phyloP scores from a whole-genome alignment of 31 red algal species.

The Odonthalia washingtoniensis region DNA sequence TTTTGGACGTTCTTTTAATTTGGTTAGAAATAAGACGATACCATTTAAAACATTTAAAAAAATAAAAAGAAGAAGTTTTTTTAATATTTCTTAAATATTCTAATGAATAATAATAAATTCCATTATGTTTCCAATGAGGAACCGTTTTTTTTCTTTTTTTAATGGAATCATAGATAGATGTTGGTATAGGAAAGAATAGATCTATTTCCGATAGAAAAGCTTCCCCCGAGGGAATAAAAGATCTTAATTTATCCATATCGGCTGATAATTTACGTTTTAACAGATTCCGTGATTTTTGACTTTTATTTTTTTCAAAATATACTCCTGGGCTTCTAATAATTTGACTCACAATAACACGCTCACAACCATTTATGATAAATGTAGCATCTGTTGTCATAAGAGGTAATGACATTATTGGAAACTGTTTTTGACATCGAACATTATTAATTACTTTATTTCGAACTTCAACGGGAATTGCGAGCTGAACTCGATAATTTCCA shows the following conservation, averaged over 20 bases:
- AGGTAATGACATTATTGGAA: neutral
- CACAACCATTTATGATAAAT: slow-evolving; percentile 6
- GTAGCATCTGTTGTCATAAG: neutral
- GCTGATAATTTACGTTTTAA: neutral
- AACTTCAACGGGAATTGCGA: neutral
- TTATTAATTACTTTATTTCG: neutral
- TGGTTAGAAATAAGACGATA: neutral
- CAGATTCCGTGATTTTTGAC: neutral
- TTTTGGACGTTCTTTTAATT: neutral
- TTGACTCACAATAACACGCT: slow-evolving; percentile 6
- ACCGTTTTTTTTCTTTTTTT: neutral
- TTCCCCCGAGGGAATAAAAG: neutral
- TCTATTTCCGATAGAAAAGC: neutral
- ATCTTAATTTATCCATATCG: neutral
- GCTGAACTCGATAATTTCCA: neutral
- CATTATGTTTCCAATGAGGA: neutral
- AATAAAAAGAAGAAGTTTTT: neutral
- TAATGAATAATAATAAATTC: neutral
- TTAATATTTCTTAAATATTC: neutral
- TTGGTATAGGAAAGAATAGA: neutral
- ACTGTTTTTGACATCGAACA: neutral
- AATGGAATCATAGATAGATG: neutral
- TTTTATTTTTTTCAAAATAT: slow-evolving; percentile 14
- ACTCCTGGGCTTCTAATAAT: slow-evolving; percentile 12
- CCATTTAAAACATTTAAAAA: neutral